These are phyloP conservation scores for Phytophthora capsici DNA, from an alignment of 352 stramenopile genomes.

Conservation along the genomic window DNA sequence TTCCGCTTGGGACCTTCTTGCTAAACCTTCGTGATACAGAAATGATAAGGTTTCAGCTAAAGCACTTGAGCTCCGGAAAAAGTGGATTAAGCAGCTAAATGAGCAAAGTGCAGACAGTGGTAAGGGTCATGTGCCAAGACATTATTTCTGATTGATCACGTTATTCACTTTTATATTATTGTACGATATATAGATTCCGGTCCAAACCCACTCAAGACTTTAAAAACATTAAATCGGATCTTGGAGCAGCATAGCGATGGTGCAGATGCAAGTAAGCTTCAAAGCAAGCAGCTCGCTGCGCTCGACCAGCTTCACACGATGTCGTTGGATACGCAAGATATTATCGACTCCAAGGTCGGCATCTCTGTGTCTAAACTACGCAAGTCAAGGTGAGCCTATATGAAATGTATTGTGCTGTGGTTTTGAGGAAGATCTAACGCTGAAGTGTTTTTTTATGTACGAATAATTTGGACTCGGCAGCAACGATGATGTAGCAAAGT, in stretches of 20 bases:
- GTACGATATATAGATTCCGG: conserved; percentile 25
- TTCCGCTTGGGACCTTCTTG: neutral
- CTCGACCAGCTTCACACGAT: conserved; percentile 72
- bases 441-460: neutral
- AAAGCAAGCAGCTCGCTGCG: conserved; percentile 47
- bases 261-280: conserved; percentile 38
- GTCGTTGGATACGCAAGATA: conserved; percentile 71
- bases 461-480: conserved; percentile 41
- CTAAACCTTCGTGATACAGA: conserved; percentile 29
- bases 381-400: conserved; percentile 61
- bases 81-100: conserved; percentile 72
- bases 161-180: conserved; percentile 2
- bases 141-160: neutral
- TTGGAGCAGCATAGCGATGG: conserved; percentile 54
- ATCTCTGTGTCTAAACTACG: conserved; percentile 78
- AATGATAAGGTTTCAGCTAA: conserved; percentile 83
- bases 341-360: conserved; percentile 83
- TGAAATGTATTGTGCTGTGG: neutral
- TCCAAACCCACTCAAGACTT: conserved; percentile 44
- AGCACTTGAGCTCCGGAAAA: conserved; percentile 67
- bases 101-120: conserved; percentile 42
- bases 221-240: conserved; percentile 61
- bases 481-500: conserved; percentile 65
- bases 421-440: neutral
- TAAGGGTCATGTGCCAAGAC: conserved; percentile 1